These are phyloP conservation scores for Apocynum venetum DNA, from an alignment of 257 asterid species.

Conservation along the genomic window DNA sequence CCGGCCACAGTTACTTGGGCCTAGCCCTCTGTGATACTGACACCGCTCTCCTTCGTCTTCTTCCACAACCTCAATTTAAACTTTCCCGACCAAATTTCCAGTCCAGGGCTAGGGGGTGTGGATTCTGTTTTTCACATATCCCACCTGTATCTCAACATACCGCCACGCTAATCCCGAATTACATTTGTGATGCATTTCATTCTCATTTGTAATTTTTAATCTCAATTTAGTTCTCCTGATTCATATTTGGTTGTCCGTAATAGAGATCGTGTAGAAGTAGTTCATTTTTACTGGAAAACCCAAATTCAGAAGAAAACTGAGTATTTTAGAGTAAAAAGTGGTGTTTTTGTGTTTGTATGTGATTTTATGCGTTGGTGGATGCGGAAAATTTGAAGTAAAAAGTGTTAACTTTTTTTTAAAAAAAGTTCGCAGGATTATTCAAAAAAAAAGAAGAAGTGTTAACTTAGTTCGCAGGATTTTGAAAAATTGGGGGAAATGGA, in stretches of 20 bases:
- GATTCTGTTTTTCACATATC: not conserved
- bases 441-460: too few relatives aligned
- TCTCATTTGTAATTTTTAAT: not conserved
- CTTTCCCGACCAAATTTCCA: not conserved
- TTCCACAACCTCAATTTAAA: not conserved
- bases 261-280: constrained; percentile 3
- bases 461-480: not conserved
- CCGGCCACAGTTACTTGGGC: not conserved
- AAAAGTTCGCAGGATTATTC: not conserved
- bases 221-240: not conserved
- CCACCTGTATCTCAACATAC: not conserved
- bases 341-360: not conserved
- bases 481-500: constrained; percentile 23
- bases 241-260: too few relatives aligned
- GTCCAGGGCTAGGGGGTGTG: constrained; percentile 5
- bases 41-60: not conserved
- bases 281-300: not conserved
- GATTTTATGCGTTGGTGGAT: too few relatives aligned
- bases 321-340: not conserved
- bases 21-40: not conserved
- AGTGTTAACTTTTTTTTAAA: too few relatives aligned
- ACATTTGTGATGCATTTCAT: not conserved
- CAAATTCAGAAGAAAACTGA: not conserved
- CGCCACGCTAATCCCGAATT: not conserved
- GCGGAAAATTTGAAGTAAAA: not conserved